phyloP scores from a whole-genome alignment of 78 protist species.

The Andalucia godoyi region DNA sequence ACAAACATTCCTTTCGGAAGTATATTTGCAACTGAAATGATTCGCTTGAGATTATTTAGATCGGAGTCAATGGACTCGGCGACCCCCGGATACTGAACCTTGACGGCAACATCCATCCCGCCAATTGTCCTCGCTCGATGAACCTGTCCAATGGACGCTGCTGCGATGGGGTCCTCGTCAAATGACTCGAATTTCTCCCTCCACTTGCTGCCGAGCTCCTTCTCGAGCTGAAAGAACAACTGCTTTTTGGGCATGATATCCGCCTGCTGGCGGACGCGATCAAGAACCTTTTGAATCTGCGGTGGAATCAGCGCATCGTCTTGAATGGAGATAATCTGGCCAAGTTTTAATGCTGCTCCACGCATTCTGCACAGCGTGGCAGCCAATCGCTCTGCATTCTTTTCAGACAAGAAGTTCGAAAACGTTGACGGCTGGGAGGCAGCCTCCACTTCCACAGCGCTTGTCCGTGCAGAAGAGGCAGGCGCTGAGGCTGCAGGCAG shows the following conservation, averaged over 20 bases:
- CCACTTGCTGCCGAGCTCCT: constrained; percentile 68
- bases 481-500: too few relatives aligned
- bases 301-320: constrained; percentile 49
- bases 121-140: constrained; percentile 42
- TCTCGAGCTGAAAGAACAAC: constrained; percentile 7
- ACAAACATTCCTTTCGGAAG: constrained; percentile 65
- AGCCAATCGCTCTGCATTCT: constrained; percentile 16
- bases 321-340: constrained; percentile 72
- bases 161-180: constrained; percentile 62
- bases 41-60: constrained; percentile 25
- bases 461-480: too few relatives aligned
- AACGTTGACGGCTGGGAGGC: too few relatives aligned
- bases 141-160: constrained; percentile 84
- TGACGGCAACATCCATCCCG: constrained; percentile 61
- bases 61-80: constrained; percentile 65
- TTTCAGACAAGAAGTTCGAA: constrained; percentile 2
- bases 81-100: constrained; percentile 74
- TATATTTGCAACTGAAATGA: constrained; percentile 26
- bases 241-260: constrained; percentile 68
- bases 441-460: too few relatives aligned
- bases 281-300: constrained; percentile 18
- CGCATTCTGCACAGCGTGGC: constrained; percentile 66
- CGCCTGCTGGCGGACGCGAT: constrained; percentile 63
- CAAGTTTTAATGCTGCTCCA: constrained; percentile 82
- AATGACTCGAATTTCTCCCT: constrained; percentile 18